A percentile compares a stretch with the other conserved stretches of the same genome.
Conservation (phyloP, 768 basidiomycete species). For the Pisolithus microcarpus region DNA sequence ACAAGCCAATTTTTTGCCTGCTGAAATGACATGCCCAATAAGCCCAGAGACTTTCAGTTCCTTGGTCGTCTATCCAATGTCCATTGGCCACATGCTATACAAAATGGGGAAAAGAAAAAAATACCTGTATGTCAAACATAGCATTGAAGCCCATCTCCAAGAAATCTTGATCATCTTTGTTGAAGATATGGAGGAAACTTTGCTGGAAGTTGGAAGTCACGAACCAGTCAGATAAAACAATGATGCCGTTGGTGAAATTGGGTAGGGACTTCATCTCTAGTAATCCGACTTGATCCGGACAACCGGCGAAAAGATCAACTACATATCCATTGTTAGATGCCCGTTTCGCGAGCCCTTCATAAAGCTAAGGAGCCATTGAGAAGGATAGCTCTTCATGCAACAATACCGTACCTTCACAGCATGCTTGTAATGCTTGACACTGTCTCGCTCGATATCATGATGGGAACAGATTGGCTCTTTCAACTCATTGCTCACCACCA, state of each 20-base stretch:
- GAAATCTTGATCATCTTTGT: constrained; percentile 86
- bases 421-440: constrained; percentile 57
- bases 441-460: too few relatives aligned
- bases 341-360: constrained; percentile 90
- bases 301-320: constrained; percentile 93
- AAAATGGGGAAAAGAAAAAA: too few relatives aligned
- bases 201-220: constrained; percentile 99
- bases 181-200: constrained; percentile 82
- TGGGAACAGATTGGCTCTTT: too few relatives aligned
- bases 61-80: too few relatives aligned
- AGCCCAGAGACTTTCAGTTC: too few relatives aligned
- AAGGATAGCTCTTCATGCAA: not conserved
- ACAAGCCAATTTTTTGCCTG: too few relatives aligned
- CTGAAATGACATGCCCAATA: too few relatives aligned
- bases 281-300: constrained; percentile 94
- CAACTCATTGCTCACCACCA: constrained; percentile 41
- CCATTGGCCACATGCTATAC: too few relatives aligned
- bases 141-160: constrained; percentile 99
- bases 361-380: constrained; percentile 55
- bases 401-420: constrained; percentile 37
- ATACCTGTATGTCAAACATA: constrained; percentile 93
- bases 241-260: constrained; percentile 84
- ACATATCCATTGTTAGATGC: constrained; percentile 93
- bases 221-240: constrained; percentile 94
- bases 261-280: constrained; percentile 92